Base-by-base conservation (phyloP, 495 filamentous ascomycete species). In the Neohortaea acidophila region DNA sequence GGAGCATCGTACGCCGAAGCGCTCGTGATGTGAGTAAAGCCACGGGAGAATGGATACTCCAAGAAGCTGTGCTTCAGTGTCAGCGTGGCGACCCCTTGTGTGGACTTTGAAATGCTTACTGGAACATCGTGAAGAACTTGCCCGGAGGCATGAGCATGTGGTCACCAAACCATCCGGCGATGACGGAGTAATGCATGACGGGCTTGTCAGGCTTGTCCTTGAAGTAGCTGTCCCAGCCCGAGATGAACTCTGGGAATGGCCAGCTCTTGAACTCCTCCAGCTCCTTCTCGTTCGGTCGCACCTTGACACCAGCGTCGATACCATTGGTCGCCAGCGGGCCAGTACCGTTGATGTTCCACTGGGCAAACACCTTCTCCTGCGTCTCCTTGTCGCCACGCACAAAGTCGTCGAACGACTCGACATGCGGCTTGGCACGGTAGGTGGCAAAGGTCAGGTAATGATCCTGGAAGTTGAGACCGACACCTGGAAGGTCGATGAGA, bases 51-150 rank as follows among this genome's bases (percentile, higher is more conserved):
- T 10, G 81, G 79, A 47, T 85, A 85, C 60, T 84, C 77, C 37
- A 84, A 57, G 68, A 85, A 84, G 51, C n/a, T 30, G n/a, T n/a
- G n/a, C n/a, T n/a, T n/a, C n/a, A n/a, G n/a, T n/a, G n/a, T n/a
- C n/a, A n/a, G n/a, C n/a, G n/a, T n/a, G n/a, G n/a, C n/a, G n/a
- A n/a, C n/a, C n/a, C n/a, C n/a, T n/a, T n/a, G n/a, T n/a, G n/a
- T n/a, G n/a, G n/a, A n/a, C n/a, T n/a, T n/a, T n/a, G n/a, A n/a
- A n/a, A n/a, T n/a, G n/a, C n/a, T n/a, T n/a, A n/a, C n/a, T 84
- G 78, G 66, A 85, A 85, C 79, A 85, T 85, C 43, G 72, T 79
- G 63, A 84, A 84, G 66, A 84, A 85, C 43, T 84, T 83, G 30
- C 79, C 80, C 3, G 75, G 69, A 0, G 78, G 79, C 56, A 61